Evolutionary conservation across 2,329 filamentous ascomycete species (phyloP).

Genomic region (Xylariomycetidae sp.): DNA sequence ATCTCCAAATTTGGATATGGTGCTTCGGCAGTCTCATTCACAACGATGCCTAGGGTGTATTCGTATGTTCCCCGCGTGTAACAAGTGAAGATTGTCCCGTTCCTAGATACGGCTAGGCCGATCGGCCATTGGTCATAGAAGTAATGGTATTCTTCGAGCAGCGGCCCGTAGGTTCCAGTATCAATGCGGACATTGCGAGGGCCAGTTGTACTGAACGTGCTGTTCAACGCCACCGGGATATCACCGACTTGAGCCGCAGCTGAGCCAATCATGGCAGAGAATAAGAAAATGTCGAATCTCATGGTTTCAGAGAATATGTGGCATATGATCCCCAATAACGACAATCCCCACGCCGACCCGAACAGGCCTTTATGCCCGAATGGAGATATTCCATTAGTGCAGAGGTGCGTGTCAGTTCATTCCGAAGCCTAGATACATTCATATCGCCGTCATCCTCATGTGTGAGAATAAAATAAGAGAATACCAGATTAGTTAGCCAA

Average conservation of each 20-base stretch:
- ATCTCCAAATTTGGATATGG: constrained; percentile 39
- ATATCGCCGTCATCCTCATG: too few species aligned
- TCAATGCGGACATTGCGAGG: constrained; percentile 32
- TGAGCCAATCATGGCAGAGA: constrained; percentile 1
- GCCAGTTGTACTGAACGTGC: constrained; percentile 9
- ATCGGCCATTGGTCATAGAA: constrained; percentile 43
- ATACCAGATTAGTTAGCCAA: too few species aligned
- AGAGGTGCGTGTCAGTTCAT: too few species aligned
- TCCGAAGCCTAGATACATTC: too few species aligned
- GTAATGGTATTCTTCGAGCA: constrained; percentile 44
- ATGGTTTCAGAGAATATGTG: too few species aligned
- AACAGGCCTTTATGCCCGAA: too few species aligned
- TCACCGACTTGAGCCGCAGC: constrained; percentile 3
- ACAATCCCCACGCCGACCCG: too few species aligned
- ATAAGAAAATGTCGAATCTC: constrained; percentile 1
- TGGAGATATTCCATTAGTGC: too few species aligned
- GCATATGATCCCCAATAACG: too few species aligned
- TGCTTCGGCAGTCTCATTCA: constrained; percentile 40
- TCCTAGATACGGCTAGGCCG: constrained; percentile 37
- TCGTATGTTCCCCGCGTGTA: constrained; percentile 41
- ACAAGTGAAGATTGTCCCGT: constrained; percentile 37
- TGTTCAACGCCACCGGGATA: constrained; percentile 7
- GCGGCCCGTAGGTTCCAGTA: constrained; percentile 41
- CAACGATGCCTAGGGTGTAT: constrained; percentile 42
- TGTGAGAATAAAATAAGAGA: too few species aligned